phyloP scores from a whole-genome alignment of 768 basidiomycete genomes.

The Serpula lacrymans region DNA sequence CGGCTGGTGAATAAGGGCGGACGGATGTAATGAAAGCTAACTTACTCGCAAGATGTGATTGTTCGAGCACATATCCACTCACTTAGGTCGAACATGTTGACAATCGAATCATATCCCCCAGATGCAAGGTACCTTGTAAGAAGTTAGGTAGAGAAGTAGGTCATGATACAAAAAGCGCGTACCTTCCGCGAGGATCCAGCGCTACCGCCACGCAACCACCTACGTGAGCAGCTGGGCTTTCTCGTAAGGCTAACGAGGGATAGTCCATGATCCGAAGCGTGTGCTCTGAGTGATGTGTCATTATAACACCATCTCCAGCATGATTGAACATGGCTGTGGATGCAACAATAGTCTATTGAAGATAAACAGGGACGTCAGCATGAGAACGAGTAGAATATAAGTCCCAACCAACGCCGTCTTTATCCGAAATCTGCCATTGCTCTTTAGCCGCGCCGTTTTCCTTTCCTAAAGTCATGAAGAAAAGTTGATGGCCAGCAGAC shows the following conservation, averaged over 20 bases:
- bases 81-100: constrained; percentile 75
- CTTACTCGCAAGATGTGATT: constrained; percentile 79
- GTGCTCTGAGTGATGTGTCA: constrained; percentile 62
- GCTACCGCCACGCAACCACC: constrained; percentile 77
- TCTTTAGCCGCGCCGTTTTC: constrained; percentile 52
- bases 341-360: constrained; percentile 41
- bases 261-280: constrained; percentile 68
- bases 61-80: constrained; percentile 80
- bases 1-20: too few relatives aligned
- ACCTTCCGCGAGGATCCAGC: constrained; percentile 78
- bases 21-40: too few relatives aligned
- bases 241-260: constrained; percentile 55
- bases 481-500: constrained; percentile 57
- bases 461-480: constrained; percentile 56
- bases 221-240: constrained; percentile 71
- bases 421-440: constrained; percentile 40
- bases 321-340: constrained; percentile 77
- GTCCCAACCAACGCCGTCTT: constrained; percentile 17
- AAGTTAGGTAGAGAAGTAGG: constrained; percentile 4
- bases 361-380: background rate
- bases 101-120: constrained; percentile 78
- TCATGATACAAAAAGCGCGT: constrained; percentile 6
- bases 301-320: constrained; percentile 65
- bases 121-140: constrained; percentile 67
- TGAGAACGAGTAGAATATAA: constrained; percentile 17